Evolutionary conservation across 75 land plant species (phyloP), one percentile per base, ranked within the genome.

Genomic region (Selaginella moellendorffii): DNA sequence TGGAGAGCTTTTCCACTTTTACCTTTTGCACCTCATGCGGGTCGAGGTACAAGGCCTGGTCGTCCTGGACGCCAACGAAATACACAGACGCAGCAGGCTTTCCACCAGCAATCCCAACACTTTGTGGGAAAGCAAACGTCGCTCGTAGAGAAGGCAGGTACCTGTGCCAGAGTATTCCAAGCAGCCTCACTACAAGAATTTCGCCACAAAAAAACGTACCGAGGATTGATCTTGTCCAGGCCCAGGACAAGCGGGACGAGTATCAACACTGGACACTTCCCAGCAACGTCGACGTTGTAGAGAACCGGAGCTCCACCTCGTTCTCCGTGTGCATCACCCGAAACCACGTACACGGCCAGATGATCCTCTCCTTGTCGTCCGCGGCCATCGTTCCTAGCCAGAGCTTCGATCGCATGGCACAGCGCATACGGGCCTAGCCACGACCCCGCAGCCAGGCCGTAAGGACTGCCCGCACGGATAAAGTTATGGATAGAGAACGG

Each of bases 221-320:
- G n/a, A 18, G 54, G 65, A 24, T 64, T 64, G 28, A 64, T 5
- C 24, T 64, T 64, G 53, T 30, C 36, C 17, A 64, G 1, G 18
- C 65, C 65, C 28, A 64, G 65, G 36, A 64, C 65, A 31, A 64
- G 65, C 2, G 65, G 65, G 30, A 64, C 53, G 30, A 64, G 65
- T 20, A 64, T 22, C 65, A 64, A 1, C 19, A 64, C 22, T 18
- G 54, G 42, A 28, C 63, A 62, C n/a, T 1, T 18, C 17, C 30
- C 52, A 8, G 54, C 29, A 23, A 64, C 54, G 30, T n/a, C 65
- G 5, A 29, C 65, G 19, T 29, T 64, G 52, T 24, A 64, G 1
- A 64, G n/a, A 23, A 29, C 29, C 17, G 65, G 65, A 30, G 65
- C 65, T 28, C 65, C 65, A 18, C 65, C 65, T 30, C 65, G 25